Percentiles rank a stretch among this genome's conserved stretches.
These are phyloP conservation scores for Phytophthora sp. DNA, from an alignment of 352 stramenopile genomes.

Conservation along the genomic window DNA sequence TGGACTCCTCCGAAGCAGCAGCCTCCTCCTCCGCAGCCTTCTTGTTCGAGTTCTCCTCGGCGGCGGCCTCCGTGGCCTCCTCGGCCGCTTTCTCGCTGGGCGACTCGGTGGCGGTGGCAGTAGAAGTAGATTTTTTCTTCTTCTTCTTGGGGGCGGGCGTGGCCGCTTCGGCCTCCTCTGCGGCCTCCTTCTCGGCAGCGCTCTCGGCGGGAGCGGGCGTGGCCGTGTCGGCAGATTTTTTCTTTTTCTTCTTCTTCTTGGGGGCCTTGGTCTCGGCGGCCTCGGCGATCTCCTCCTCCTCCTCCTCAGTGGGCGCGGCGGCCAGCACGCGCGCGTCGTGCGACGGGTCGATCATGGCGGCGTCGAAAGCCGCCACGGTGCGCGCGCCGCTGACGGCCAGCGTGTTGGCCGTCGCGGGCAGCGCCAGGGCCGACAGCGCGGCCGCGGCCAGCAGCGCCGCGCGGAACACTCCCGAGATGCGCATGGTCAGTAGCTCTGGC, in stretches of 20 bases:
- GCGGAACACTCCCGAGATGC: constrained; percentile 57
- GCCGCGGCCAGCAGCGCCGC: constrained; percentile 57
- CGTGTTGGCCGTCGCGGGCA: constrained; percentile 23
- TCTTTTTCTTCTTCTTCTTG: constrained; percentile 54
- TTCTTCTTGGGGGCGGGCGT: not conserved
- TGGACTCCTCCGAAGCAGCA: constrained; percentile 5
- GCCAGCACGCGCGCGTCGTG: constrained; percentile 42
- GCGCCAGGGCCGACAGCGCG: constrained; percentile 47
- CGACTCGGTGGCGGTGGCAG: not conserved
- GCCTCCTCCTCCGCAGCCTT: constrained; percentile 13
- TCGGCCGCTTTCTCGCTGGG: too few relatives aligned
- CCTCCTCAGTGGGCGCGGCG: constrained; percentile 18
- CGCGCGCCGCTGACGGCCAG: constrained; percentile 13
- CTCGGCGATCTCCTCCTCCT: constrained; percentile 14
- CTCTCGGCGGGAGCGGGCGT: not conserved
- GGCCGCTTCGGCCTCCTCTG: not conserved
- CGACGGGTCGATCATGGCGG: constrained; percentile 26
- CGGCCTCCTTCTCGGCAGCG: constrained; percentile 1
- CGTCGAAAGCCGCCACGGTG: constrained; percentile 34
- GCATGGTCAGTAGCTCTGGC: constrained; percentile 46
- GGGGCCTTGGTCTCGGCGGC: constrained; percentile 15
- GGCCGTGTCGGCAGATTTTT: constrained; percentile 2
- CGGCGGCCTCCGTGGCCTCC: too few relatives aligned
- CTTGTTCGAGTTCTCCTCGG: too few relatives aligned
- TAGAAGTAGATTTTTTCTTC: not conserved